Evolutionary conservation across 2,329 filamentous ascomycete species (phyloP).

Genomic region (Verticillium klebahnii): DNA sequence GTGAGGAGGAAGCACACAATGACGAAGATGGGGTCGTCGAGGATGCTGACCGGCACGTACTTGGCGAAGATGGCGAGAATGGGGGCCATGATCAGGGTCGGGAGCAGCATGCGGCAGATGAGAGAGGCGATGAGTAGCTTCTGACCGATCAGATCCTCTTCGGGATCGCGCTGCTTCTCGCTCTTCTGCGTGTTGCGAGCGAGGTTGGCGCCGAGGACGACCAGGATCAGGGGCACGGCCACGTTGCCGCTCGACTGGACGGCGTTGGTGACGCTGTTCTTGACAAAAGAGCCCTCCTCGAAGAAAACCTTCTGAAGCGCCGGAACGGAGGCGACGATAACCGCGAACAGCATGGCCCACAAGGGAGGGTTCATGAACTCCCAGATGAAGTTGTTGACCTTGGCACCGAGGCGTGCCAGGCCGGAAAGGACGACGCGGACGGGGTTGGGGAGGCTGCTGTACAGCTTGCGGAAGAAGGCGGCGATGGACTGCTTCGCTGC

Average conservation of each 20-base stretch:
- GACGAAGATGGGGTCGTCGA: conserved; percentile 97
- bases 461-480: conserved; percentile 20
- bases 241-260: conserved; percentile 82
- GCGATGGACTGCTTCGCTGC: conserved; percentile 17
- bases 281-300: conserved; percentile 79
- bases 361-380: conserved; percentile 98
- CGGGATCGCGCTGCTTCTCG: conserved; percentile 58
- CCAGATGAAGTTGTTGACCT: conserved; percentile 66
- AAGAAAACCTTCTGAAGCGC: conserved; percentile 82
- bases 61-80: conserved; percentile 83
- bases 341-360: conserved; percentile 93
- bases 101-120: conserved; percentile 85
- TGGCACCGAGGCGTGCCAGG: conserved; percentile 27
- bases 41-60: conserved; percentile 85
- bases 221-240: conserved; percentile 89
- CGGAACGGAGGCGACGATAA: conserved; percentile 86
- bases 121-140: conserved; percentile 83
- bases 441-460: conserved; percentile 34
- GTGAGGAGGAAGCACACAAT: conserved; percentile 96
- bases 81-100: conserved; percentile 88
- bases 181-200: conserved; percentile 83
- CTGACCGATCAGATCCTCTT: conserved; percentile 64
- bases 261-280: conserved; percentile 88
- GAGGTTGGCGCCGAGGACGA: conserved; percentile 91
- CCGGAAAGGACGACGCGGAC: conserved; percentile 29